Percentiles rank a stretch among this genome's conserved stretches.
These are phyloP conservation scores for Prunus mira DNA, from an alignment of 306 rosid genomes.

Conservation along the genomic window DNA sequence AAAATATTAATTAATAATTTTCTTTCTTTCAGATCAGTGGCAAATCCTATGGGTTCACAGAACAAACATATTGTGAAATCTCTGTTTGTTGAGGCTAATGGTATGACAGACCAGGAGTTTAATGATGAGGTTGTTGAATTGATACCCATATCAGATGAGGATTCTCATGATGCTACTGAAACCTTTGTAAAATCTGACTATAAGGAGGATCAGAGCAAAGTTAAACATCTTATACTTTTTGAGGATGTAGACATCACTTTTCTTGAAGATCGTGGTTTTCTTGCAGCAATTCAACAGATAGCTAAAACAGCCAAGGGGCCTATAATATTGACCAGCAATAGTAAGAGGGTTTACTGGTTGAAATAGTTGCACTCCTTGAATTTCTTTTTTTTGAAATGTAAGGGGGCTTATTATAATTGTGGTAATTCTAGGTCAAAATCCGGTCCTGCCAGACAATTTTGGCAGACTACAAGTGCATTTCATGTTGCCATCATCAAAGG, in stretches of 20 bases:
- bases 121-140: constrained; percentile 40
- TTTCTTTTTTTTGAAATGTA: constrained; percentile 21
- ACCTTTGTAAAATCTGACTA: constrained; percentile 22
- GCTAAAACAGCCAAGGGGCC: constrained; percentile 80
- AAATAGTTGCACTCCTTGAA: constrained; percentile 15
- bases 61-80: constrained; percentile 34
- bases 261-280: constrained; percentile 79
- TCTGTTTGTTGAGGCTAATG: constrained; percentile 30
- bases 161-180: constrained; percentile 28
- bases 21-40: constrained; percentile 42
- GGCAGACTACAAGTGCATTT: constrained; percentile 51
- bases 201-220: constrained; percentile 31
- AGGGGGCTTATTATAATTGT: constrained; percentile 15
- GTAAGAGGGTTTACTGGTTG: constrained; percentile 53
- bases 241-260: constrained; percentile 87
- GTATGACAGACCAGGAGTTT: constrained; percentile 29
- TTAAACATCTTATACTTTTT: constrained; percentile 62
- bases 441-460: constrained; percentile 56
- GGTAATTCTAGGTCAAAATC: constrained; percentile 53
- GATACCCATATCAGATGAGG: constrained; percentile 48
- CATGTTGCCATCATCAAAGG: constrained; percentile 52
- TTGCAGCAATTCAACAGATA: constrained; percentile 72
- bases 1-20: background rate
- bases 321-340: constrained; percentile 84
- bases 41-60: constrained; percentile 29